Evolutionary conservation across 2,329 filamentous ascomycete genomes (phyloP), one percentile per base, ranked within the genome.

Genomic region (Elsinoe fawcettii): DNA sequence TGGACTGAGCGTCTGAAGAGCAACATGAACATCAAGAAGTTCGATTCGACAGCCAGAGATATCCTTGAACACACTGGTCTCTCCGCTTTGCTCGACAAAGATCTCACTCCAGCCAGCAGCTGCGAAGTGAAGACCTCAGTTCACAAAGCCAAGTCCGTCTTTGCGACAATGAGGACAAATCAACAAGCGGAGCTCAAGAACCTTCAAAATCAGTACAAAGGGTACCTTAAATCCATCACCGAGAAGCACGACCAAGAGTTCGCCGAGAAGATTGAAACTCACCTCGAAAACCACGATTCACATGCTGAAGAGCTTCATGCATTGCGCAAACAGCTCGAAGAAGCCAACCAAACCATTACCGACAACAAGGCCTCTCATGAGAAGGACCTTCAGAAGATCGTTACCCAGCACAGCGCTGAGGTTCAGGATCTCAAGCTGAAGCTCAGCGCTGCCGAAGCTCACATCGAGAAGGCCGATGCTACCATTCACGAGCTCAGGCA

Each of bases 201-300:
- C 5, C 34, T 37, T 12, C 9, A n/a, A 37, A 37, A 12, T 37
- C 34, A 6, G 34, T 12, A 30, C 8, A 22, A 4, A 2, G 30
- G 25, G 41, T 12, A 41, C 9, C 9, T 41, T 32, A 51, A 27
- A 9, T 18, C 46, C 25, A 30, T 30, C 20, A 32, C 27, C 12
- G 51, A 54, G 20, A 27, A 51, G 27, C 47, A 32, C 30, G 23
- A 41, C 22, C 30, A 32, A 20, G 56, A 58, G 22, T 22, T 44
- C 16, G 56, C 51, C 11, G 30, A 58, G 25, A 16, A n/a, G 20
- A 27, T 23, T 44, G 36, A 58, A 36, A 25, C 37, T 16, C 18
- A 32, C 22, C 32, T 22, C 36, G 20, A 11, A 5, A 41, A 11
- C 25, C 27, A 14, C 27, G 22, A 51, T 9, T 25, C 41, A 12